Evolutionary conservation across 2,329 filamentous ascomycete species (phyloP), one percentile per base, ranked within the genome.

Genomic region (Ophiostoma perfectum): DNA sequence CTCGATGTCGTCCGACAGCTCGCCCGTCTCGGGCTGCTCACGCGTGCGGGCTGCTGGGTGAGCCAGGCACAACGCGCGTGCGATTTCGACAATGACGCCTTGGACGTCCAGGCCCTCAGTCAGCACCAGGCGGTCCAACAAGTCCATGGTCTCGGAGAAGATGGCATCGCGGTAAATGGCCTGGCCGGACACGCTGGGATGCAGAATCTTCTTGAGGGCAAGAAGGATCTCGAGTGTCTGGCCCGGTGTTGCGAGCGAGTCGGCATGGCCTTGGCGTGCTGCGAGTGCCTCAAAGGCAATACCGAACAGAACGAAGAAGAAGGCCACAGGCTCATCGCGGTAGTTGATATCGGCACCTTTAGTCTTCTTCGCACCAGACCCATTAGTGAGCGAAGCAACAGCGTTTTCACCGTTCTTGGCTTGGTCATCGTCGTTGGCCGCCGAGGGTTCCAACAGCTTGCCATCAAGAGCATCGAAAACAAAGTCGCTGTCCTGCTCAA

Each of bases 291-390:
- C 96, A 73, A 99, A 98, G 0, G 94, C 93, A 69, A 99, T 89
- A 11, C 95, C 95, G 74, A 98, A 99, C 0, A 99, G 84, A 14
- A 99, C 94, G 75, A 99, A 99, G 81, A 99, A 99, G 83, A 99
- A 99, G 0, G 95, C 95, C 1, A 98, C 92, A 0, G 95, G 95
- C 76, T 99, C 95, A 75, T 98, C 94, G 64, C 95, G 91, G 77
- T 99, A 99, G 78, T 98, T 98, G 80, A 99, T 98, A 72, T 94
- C 91, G 65, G 88, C 84, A 3, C 36, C 47, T 60, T 68, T 66
- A 2, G 27, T 27, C 45, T 90, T 91, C 16, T 82, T 80, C 78
- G 27, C 27, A 27, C 27, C 27, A 27, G 74, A 9, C 78, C 78
- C 4, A 16, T 60, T 60, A 27, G 36, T 47, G 14, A 52, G 64